Evolutionary conservation across 2,329 filamentous ascomycete species (phyloP).

Genomic region (Beauveria sp.): DNA sequence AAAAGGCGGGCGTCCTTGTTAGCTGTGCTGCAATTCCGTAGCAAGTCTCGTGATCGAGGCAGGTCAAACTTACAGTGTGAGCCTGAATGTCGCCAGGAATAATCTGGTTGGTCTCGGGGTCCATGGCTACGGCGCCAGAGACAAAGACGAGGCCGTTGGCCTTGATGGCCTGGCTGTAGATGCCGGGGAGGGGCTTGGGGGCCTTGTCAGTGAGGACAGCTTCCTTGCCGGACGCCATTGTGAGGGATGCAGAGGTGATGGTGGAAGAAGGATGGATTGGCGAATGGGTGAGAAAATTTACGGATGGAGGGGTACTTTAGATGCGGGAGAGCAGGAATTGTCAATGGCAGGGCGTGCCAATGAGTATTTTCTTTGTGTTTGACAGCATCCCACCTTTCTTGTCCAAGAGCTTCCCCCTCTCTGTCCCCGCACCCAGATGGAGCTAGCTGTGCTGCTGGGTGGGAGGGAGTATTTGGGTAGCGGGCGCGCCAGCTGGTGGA

Average conservation of each 20-base stretch:
- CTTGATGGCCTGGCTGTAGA: constrained; percentile 51
- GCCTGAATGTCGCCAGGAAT: constrained; percentile 57
- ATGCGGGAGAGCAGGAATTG: background rate
- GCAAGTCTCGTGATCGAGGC: background rate
- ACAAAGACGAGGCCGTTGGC: constrained; percentile 62
- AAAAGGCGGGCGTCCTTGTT: background rate
- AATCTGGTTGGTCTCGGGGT: constrained; percentile 48
- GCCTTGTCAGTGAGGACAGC: constrained; percentile 33
- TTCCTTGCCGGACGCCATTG: constrained; percentile 26
- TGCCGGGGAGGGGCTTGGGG: constrained; percentile 31
- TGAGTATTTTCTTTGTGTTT: background rate
- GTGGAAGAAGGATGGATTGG: background rate
- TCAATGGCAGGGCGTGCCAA: background rate
- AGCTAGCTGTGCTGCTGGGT: background rate
- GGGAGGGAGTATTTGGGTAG: too few relatives aligned
- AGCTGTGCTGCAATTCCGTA: too few relatives aligned
- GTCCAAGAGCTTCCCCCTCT: background rate
- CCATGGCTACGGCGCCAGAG: constrained; percentile 64
- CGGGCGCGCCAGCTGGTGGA: too few relatives aligned
- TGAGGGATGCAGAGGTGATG: constrained; percentile 7
- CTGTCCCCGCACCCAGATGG: constrained; percentile 1
- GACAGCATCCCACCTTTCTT: background rate
- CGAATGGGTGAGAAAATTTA: background rate
- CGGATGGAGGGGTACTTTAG: background rate
- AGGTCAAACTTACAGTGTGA: constrained; percentile 42